Evolutionary conservation across 2,329 filamentous ascomycete species (phyloP).

Genomic region (Aaosphaeria arxii): DNA sequence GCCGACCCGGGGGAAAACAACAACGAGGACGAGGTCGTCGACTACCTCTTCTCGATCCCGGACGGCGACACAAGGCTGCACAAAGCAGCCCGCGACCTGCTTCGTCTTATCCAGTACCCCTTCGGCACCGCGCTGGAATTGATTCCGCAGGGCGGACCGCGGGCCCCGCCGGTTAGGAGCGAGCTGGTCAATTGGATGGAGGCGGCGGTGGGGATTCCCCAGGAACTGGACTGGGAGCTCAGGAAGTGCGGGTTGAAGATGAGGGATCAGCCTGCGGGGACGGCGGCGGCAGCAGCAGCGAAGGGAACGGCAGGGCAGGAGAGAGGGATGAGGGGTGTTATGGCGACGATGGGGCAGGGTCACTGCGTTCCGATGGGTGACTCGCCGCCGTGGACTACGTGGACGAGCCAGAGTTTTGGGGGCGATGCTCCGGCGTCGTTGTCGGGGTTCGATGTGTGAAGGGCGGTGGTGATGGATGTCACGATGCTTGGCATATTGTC

Average conservation of each 20-base stretch:
- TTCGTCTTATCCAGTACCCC: conserved; percentile 10
- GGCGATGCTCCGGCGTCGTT: not conserved
- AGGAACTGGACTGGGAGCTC: conserved; percentile 6
- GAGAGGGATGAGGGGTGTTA: not conserved
- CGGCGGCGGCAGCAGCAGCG: not conserved
- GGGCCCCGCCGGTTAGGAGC: not conserved
- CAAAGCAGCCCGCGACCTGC: conserved; percentile 8
- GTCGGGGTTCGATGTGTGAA: not conserved
- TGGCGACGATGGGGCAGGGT: not conserved
- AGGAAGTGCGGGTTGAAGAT: conserved; percentile 1
- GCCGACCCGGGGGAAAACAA: not conserved
- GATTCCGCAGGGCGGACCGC: not conserved
- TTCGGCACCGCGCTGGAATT: conserved; percentile 5
- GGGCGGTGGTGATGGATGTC: too few relatives aligned
- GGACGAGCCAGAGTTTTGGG: not conserved
- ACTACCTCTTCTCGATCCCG: conserved; percentile 9
- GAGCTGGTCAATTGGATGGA: conserved; percentile 3
- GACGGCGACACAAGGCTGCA: conserved; percentile 9
- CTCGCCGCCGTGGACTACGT: not conserved
- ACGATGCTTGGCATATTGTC: too few relatives aligned
- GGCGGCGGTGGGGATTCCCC: conserved; percentile 1
- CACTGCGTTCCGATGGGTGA: conserved; percentile 1
- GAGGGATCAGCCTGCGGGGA: not conserved
- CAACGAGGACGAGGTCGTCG: conserved; percentile 1
- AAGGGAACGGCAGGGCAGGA: not conserved